Evolutionary conservation across 1,284 basidiomycete species (phyloP), one percentile per base, ranked within the genome.

Genomic region (Testicularia cyperi): DNA sequence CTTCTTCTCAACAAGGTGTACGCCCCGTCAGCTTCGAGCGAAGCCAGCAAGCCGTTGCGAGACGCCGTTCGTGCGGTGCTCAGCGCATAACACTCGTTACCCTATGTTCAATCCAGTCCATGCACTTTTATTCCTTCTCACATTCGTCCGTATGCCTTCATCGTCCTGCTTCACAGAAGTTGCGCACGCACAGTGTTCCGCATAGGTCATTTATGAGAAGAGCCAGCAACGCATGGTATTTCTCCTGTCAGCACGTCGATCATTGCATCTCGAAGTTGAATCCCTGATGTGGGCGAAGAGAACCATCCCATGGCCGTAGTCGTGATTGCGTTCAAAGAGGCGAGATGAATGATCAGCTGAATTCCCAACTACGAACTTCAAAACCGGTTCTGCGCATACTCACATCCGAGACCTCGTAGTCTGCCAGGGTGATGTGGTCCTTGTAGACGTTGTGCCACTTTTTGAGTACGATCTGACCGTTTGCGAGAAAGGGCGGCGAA

Each of bases 381-480:
- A n/a, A n/a, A n/a, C n/a, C n/a, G n/a, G n/a, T n/a, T n/a, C n/a
- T n/a, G n/a, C n/a, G 29, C 30, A 25, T 23, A 47, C 54, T 42
- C 44, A 52, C 47, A 31, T 48, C 49, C 4, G 28, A 40, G 15
- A 54, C 46, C 41, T 96, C 92, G 73, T 96, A 98, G 78, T 98
- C 95, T 30, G 83, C 78, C 13, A 98, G 82, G 5, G 90, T 89
- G 71, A 98, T 94, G 75, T 96, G 77, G 37, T 78, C 72, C 57
- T 77, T 78, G 63, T 69, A 72, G 4, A 63, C 57, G 9, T 44
- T 55, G 24, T 67, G 68, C 92, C 92, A 96, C 83, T 97, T 97
- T 85, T 96, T 98, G 42, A 98, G 80, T 71, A 87, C 84, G 55
- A 98, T 96, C 83, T 97, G 39, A n/a, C n/a, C n/a, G n/a, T n/a